Percentiles rank a stretch among this genome's conserved stretches.
Evolutionary conservation across 441 rosid species (phyloP).

Genomic region (Erodium trifolium): DNA sequence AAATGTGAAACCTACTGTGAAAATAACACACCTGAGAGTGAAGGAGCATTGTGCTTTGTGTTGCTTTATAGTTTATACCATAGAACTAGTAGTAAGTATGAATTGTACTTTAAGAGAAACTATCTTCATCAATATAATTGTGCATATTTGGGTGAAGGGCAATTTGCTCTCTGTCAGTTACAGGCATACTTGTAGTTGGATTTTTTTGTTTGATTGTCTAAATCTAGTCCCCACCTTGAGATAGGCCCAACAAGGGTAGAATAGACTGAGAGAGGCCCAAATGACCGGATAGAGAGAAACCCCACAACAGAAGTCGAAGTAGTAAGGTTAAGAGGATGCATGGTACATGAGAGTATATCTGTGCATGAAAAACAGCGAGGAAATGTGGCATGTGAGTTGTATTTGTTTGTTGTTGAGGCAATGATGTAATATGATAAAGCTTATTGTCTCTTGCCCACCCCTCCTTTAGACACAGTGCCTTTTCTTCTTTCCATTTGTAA

Average conservation of each 20-base stretch:
- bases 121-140: constrained; percentile 27
- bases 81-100: constrained; percentile 20
- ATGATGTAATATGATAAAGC: constrained; percentile 29
- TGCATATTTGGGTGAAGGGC: constrained; percentile 23
- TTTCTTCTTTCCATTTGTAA: background rate
- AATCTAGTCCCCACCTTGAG: no score
- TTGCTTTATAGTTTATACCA: constrained; percentile 14
- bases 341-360: background rate
- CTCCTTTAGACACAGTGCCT: background rate
- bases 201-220: no score
- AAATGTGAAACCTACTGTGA: constrained; percentile 7
- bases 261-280: no score
- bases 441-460: constrained; percentile 29
- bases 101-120: constrained; percentile 11
- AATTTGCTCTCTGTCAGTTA: no score
- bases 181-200: no score
- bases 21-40: constrained; percentile 15
- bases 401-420: constrained; percentile 25
- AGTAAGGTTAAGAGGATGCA: background rate
- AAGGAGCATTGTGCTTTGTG: constrained; percentile 15
- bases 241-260: no score
- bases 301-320: no score
- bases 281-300: no score
- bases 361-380: constrained; percentile 8
- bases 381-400: constrained; percentile 13